phyloP scores from a whole-genome alignment of 345 rosid species.

The Eucalyptus sp. region DNA sequence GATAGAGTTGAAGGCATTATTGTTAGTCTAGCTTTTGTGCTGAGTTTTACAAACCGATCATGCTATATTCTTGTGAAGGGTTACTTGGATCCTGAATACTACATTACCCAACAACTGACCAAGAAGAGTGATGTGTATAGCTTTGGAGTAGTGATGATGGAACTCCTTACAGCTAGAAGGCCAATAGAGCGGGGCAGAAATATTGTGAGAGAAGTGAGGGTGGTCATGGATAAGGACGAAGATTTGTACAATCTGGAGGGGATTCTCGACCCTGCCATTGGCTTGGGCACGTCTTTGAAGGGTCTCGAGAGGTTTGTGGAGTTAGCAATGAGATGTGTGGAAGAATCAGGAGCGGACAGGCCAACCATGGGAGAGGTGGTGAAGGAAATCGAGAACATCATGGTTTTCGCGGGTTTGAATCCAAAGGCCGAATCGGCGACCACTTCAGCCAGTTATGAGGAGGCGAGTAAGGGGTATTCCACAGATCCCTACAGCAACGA shows the following conservation, averaged over 20 bases:
- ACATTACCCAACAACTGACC: conserved; percentile 82
- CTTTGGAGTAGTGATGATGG: conserved; percentile 81
- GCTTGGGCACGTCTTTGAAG: conserved; percentile 26
- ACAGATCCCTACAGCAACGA: conserved; percentile 29
- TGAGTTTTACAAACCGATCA: neutral
- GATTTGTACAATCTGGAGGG: conserved; percentile 48
- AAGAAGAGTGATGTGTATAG: conserved; percentile 96
- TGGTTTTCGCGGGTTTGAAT: conserved; percentile 51
- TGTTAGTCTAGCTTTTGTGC: neutral
- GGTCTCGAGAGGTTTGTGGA: conserved; percentile 56
- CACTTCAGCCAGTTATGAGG: conserved; percentile 33
- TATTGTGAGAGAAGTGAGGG: conserved; percentile 68
- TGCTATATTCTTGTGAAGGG: conserved; percentile 32
- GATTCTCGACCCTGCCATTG: conserved; percentile 50
- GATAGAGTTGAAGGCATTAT: neutral
- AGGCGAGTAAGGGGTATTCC: conserved; percentile 7
- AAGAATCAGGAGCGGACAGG: conserved; percentile 43
- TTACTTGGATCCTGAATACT: conserved; percentile 88
- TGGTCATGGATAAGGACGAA: conserved; percentile 41
- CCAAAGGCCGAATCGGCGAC: conserved; percentile 44
- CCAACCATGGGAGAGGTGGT: conserved; percentile 75
- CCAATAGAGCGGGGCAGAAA: conserved; percentile 78
- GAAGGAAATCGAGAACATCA: conserved; percentile 59
- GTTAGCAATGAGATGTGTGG: conserved; percentile 51
- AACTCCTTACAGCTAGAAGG: conserved; percentile 55